Base-by-base conservation (phyloP, 129 eudicot species). In the Mikania micrantha region DNA sequence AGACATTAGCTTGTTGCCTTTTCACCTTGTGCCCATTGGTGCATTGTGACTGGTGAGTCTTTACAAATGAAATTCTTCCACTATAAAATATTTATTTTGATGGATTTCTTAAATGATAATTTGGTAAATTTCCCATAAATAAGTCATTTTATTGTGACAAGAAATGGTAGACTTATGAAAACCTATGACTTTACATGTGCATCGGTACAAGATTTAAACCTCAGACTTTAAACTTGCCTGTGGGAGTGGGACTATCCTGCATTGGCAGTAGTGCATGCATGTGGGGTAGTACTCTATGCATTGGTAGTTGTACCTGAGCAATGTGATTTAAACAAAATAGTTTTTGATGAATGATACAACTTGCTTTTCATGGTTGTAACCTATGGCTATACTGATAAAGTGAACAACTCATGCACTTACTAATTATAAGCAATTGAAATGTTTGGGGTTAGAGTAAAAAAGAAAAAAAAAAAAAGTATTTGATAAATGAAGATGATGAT, bases 401-500 rank as follows among this genome's bases (percentile, higher is more conserved):
- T 60, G 65, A 78, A 72, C 87, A 72, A 63, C 80, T 48, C 80
- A 65, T 78, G 86, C 83, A 40, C 25, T 70, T 64, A 19, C 77
- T 75, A 75, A 85, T 85, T 42, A 78, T 81, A 73, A 54, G 82
- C 72, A 63, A 64, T 78, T 76, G 75, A 79, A 72, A 71, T 72
- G 74, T 81, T 73, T 67, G 81, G 59, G 13, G 71, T 5, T 31
- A 69, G 71, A n/a, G n/a, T n/a, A n/a, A n/a, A n/a, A n/a, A n/a
- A n/a, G n/a, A n/a, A n/a, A n/a, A 32, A n/a, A 49, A 68, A 44
- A 78, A 67, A 52, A 75, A 45, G 79, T 63, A 39, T n/a, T 7
- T 70, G 27, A 65, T 48, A 70, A 69, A 32, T 71, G 39, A 48
- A 71, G 60, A 64, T 45, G 64, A 73, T 82, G 82, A 85, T 79